Base-by-base conservation (phyloP, 257 asterid genomes). In the Echites panduratus region DNA sequence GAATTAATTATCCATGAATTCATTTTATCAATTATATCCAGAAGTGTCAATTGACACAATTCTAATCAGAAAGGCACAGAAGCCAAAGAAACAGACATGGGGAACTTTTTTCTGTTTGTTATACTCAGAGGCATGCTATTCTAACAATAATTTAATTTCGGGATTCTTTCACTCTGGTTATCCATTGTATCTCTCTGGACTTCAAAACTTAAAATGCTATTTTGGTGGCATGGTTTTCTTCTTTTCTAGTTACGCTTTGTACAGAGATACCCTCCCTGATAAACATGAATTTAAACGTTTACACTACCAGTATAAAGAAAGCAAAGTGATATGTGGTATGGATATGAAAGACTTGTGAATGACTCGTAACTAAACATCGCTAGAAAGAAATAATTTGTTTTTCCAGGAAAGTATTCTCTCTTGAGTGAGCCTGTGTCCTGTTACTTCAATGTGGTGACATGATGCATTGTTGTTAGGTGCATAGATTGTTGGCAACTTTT, bases 401-500 rank as follows among this genome's bases (percentile, higher is more conserved):
- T 64, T 49, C 5, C 7, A 3, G 8, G 76, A 47, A 61, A 44
- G 12, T 53, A 12, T 53, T 48, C 5, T 32, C 26, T 29, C 41
- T 22, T 4, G 38, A 10, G 27, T 45, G 5, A 38, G 22, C 54
- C 38, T 19, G 35, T 27, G 14, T 22, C 43, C 71, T 12, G 48
- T 73, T n/a, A 45, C 71, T 58, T 27, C 40, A 45, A 4, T 47
- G n/a, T 22, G 11, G 16, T 70, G 50, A 48, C 41, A 7, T 10
- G 49, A 17, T 38, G 47, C 45, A 66, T 76, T 70, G 45, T 73
- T 77, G 44, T 69, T 89, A 95, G 99, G 85, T 92, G 71, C 88
- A 96, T 92, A 87, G 96, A 62, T 84, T 90, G 71, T 59, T 95
- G 44, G 84, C 99, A 52, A 88, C 84, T 79, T 92, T 92, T 84